phyloP scores from a whole-genome alignment of 2,329 filamentous ascomycete species.

The Neonectria neomacrospora region DNA sequence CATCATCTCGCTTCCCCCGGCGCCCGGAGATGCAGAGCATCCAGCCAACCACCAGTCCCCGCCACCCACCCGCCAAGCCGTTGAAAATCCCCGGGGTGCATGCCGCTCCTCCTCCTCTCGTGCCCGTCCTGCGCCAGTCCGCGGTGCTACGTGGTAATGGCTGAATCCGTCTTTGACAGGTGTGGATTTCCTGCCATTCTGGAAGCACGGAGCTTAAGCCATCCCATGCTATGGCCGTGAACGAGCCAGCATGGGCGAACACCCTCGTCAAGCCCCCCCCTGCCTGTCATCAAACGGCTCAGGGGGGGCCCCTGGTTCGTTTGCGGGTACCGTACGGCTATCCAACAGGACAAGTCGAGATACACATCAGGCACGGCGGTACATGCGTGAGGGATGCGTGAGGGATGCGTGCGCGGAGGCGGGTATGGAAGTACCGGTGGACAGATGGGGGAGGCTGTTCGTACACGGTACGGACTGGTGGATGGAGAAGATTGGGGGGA shows the following conservation, averaged over 20 bases:
- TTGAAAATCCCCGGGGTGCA: slow-evolving; percentile 23
- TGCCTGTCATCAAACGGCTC: slow-evolving; percentile 9
- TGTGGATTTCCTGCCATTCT: slow-evolving; percentile 10
- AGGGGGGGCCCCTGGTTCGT: neutral
- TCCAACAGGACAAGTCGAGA: slow-evolving; percentile 12
- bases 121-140: too few relatives aligned
- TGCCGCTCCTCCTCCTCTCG: too few relatives aligned
- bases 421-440: neutral
- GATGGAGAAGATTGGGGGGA: neutral
- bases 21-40: slow-evolving; percentile 14
- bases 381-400: slow-evolving; percentile 15
- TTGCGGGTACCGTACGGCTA: neutral
- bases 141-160: neutral
- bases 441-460: slow-evolving; percentile 4
- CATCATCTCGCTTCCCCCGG: slow-evolving; percentile 23
- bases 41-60: slow-evolving; percentile 14
- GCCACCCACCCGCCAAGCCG: slow-evolving; percentile 15
- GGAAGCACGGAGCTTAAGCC: slow-evolving; percentile 1
- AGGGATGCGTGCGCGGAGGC: slow-evolving; percentile 7
- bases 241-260: neutral
- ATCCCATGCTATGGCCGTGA: neutral
- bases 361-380: slow-evolving; percentile 3
- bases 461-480: neutral
- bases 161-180: slow-evolving; percentile 8
- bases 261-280: neutral